A percentile compares a stretch with the other conserved stretches of the same genome.
These are phyloP conservation scores for Clavispora vitiphila DNA, from an alignment of 805 yeast genomes.

Conservation along the genomic window DNA sequence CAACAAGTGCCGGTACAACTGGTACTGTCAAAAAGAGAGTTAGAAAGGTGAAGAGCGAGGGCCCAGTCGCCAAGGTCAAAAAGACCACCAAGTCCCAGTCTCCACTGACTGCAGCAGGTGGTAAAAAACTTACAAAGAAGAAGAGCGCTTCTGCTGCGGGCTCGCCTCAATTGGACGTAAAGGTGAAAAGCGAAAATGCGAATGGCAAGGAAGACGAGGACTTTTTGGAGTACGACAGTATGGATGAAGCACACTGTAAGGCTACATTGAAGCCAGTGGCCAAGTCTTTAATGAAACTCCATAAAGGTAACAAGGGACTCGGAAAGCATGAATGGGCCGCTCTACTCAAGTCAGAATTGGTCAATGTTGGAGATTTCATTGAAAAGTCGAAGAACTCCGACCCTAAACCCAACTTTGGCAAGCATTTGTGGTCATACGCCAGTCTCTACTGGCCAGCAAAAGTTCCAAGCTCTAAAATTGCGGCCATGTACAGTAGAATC, in stretches of 20 bases:
- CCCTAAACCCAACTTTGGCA: slow-evolving; percentile 37
- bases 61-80: slow-evolving; percentile 16
- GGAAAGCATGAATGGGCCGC: slow-evolving; percentile 75
- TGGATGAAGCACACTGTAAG: slow-evolving; percentile 73
- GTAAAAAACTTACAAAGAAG: slow-evolving; percentile 11
- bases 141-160: slow-evolving; percentile 2
- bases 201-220: slow-evolving; percentile 12
- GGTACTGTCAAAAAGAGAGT: slow-evolving; percentile 13
- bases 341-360: slow-evolving; percentile 61
- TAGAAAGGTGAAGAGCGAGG: slow-evolving; percentile 16
- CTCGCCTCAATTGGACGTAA: slow-evolving; percentile 10
- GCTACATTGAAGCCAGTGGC: slow-evolving; percentile 59
- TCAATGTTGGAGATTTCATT: slow-evolving; percentile 72
- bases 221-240: slow-evolving; percentile 59
- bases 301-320: slow-evolving; percentile 66
- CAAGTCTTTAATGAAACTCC: slow-evolving; percentile 58
- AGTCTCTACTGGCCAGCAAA: slow-evolving; percentile 83
- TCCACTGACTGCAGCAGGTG: slow-evolving; percentile 13
- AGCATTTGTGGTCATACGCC: slow-evolving; percentile 82
- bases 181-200: slow-evolving; percentile 18
- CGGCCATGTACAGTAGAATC: slow-evolving; percentile 69
- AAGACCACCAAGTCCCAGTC: slow-evolving; percentile 14
- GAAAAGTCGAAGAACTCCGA: slow-evolving; percentile 27
- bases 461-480: slow-evolving; percentile 69
- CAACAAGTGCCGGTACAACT: slow-evolving; percentile 3